Evolutionary conservation across 768 basidiomycete genomes (phyloP), one percentile per base, ranked within the genome.

Genomic region (Leccinum sublutescens): DNA sequence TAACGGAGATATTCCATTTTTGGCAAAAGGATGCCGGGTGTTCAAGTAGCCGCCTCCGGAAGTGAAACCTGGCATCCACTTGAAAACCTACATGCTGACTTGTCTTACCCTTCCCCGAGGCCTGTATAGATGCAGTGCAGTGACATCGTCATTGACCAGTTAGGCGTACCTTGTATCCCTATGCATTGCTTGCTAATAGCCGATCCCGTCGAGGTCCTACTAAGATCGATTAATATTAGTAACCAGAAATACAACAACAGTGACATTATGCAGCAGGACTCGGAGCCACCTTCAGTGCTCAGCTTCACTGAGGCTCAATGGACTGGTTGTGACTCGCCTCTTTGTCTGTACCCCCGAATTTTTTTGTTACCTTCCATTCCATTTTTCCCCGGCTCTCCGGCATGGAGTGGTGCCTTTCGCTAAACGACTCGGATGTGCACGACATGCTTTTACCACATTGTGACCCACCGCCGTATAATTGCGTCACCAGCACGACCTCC

Each of bases 21-120:
- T 15, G 23, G 43, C 33, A 61, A 34, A 57, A 6, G 27, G n/a
- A 45, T 5, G 10, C 57, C 69, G 69, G 69, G 43, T 58, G 50
- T 54, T 8, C 23, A 52, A 23, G 56, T 71, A 67, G 54, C 69
- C 69, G 69, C 54, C 31, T 21, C 67, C 67, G 65, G 58, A 47
- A 12, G n/a, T 51, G 17, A 17, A 54, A 43, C 52, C n/a, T 61
- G n/a, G n/a, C 11, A 45, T 45, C 43, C 43, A 45, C 43, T 45
- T 45, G 43, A 56, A 25, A 48, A 49, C 38, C 8, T 55, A 59
- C 60, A 59, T 59, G 45, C 50, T 43, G 48, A 10, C 50, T 53
- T 51, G 48, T 45, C 60, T 51, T 55, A 9, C 34, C 57, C 23
- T 55, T 51, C 56, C 52, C 53, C 59, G 56, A 51, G 12, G 45